Base-by-base conservation (phyloP, 2,329 filamentous ascomycete genomes). In the Pyricularia grisea region DNA sequence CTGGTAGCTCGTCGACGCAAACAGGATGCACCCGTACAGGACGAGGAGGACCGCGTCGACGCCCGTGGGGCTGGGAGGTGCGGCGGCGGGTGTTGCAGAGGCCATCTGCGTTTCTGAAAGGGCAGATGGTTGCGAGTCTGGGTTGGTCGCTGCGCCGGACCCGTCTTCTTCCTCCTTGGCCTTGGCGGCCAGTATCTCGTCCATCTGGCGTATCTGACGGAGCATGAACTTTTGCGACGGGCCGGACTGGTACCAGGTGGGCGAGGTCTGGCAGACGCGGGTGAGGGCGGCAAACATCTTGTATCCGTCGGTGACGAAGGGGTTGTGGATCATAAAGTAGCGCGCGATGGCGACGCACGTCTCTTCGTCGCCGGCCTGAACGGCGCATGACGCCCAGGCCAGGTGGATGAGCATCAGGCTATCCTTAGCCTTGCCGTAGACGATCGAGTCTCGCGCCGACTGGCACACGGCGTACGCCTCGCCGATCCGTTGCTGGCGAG, bases 161-260 rank as follows among this genome's bases (percentile, higher is more conserved):
- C 23, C 33, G 30, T 36, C 60, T 11, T 36, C 25, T 6, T 12
- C 60, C 60, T 68, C 67, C 20, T 60, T 58, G 20, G 55, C 28
- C n/a, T 50, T 58, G 6, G 55, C 67, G 20, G 55, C 50, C 65
- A 91, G 82, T 4, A 82, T 81, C 71, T 86, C 90, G 78, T 99
- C 95, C 81, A 97, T 92, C 3, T 89, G 88, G 78, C 97, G 96
- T 79, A 99, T 92, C 79, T 97, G 93, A 4, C 95, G 89, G 70
- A 97, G 84, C 74, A 98, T 89, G 76, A 92, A 97, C 77, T 98
- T 98, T 78, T 97, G 93, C 25, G 90, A 90, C 0, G 92, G 90
- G 0, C 92, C 91, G 2, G 90, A 90, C 67, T 90, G 90, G 78
- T 94, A 97, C 83, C 90, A 92, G 33, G 88, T 86, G 55, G 88